Evolutionary conservation across 2,329 filamentous ascomycete species (phyloP), one percentile per base, ranked within the genome.

Genomic region (Fusarium sp.): DNA sequence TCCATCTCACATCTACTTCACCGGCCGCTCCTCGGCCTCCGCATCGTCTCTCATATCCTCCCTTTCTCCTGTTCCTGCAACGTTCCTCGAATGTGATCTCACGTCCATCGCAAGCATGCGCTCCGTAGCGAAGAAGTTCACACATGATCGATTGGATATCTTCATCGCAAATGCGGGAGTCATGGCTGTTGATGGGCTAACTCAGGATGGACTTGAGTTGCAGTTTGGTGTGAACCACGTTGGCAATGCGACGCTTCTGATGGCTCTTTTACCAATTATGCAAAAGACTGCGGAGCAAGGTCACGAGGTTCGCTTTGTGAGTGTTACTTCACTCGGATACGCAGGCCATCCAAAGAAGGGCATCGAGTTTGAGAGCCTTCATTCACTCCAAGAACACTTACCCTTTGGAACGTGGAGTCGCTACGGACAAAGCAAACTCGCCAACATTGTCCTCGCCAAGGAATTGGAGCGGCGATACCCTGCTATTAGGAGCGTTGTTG

Each of bases 1-100:
- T 13, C 87, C 89, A 4, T 80, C 81, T 2, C 85, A 88, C 63
- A 86, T 90, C 68, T 90, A 87, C 80, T 84, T 91, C 66, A 87
- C 84, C 20, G 87, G 87, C 6, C 85, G 88, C 51, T 86, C 82
- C 26, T 80, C 78, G 47, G 81, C 84, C 51, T 84, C 84, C 17
- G 84, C 82, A 26, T 81, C 84, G 13, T 82, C 84, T 14, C 85
- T 89, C 47, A 79, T 85, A 22, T 79, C 82, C 6, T 82, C 85
- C 10, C 52, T 67, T 77, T 84, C 68, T 59, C 38, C 63, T 3
- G 62, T 70, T 2, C 41, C 66, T 15, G 63, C 76, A 9, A 81
- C 79, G 5, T 82, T 82, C 24, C 52, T 90, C 14, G 78, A 82
- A 17, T 83, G 88, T 32, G 87, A 90, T 72, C 81, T 90, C 20